phyloP scores from a whole-genome alignment of 2,329 filamentous ascomycete species.

The Berkeleyomyces rouxiae region DNA sequence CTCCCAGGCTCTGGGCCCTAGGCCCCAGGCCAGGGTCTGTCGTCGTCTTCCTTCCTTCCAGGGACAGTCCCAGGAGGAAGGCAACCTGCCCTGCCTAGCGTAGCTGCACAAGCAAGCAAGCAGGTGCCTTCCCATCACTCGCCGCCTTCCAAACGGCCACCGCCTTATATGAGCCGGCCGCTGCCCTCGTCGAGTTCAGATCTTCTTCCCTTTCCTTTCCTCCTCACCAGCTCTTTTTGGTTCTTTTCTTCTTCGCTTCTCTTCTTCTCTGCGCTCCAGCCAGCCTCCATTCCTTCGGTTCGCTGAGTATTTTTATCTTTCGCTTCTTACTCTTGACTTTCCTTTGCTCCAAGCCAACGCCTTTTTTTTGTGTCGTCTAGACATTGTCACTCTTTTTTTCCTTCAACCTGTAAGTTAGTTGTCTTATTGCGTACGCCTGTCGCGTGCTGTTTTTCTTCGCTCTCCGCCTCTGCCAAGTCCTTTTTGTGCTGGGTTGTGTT shows the following conservation, averaged over 20 bases:
- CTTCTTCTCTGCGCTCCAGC: constrained; percentile 1
- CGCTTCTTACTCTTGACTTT: constrained; percentile 3
- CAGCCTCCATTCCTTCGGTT: constrained; percentile 10
- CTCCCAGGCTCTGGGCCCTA: not conserved
- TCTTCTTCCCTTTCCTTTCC: not conserved
- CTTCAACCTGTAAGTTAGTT: constrained; percentile 7
- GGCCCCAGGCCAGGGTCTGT: too few relatives aligned
- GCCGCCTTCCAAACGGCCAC: too few relatives aligned
- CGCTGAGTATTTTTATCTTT: constrained; percentile 3
- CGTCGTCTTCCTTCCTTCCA: too few relatives aligned
- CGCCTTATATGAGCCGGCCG: not conserved
- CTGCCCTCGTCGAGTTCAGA: not conserved
- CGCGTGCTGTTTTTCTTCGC: not conserved
- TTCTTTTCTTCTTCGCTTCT: constrained; percentile 6
- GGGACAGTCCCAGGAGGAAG: too few relatives aligned
- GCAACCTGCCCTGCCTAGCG: too few relatives aligned
- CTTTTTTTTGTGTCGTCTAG: constrained; percentile 2
- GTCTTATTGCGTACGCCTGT: not conserved
- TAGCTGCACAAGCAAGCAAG: too few relatives aligned
- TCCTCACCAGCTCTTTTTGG: constrained; percentile 5
- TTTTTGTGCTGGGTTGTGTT: not conserved
- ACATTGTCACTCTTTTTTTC: constrained; percentile 11
- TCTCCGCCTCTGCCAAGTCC: not conserved
- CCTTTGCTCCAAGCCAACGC: not conserved
- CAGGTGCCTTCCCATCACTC: too few relatives aligned